Evolutionary conservation across 2,329 filamentous ascomycete genomes (phyloP), one percentile per base, ranked within the genome.

Genomic region (Botrytis medusae): DNA sequence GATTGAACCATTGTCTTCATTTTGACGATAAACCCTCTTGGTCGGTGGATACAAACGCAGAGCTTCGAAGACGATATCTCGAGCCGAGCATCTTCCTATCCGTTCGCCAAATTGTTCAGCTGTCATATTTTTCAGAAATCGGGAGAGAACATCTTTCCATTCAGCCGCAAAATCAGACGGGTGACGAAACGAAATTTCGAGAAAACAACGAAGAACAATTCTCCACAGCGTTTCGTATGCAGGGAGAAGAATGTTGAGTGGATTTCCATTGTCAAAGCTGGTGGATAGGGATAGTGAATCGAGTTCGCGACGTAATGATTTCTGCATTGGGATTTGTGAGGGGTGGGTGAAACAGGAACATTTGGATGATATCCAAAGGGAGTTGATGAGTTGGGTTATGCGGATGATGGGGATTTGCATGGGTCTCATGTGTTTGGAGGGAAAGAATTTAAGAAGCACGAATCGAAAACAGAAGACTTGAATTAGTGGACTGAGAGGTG

Each of bases 161-260:
- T 29, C 42, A 8, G 42, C 22, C 10, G 64, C 48, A 20, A n/a
- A 2, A 37, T 54, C 16, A 12, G 46, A 48, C 34, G 42, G 12
- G 37, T 69, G 54, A 29, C 51, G 64, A 42, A 61, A 72, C 18
- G 67, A 44, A 62, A 73, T 29, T 67, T 68, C 61, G 2, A 73
- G 44, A 37, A 74, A 75, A 42, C 67, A 72, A 6, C 71, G 70
- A 20, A 76, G 69, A 1, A 76, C 72, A 7, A 75, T 65, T 20
- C 68, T 59, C 75, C 72, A 76, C 0, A 76, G 34, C 1, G 72
- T 75, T 54, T 76, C 72, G 69, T 75, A 76, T 9, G 74, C 72
- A 5, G 75, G 75, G 5, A 76, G 51, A 2, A 76, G 48, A 5
- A 74, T 54, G 48, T 74, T 73, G 2, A 76, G 60, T 8, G 74